Base-by-base conservation (phyloP, 345 rosid genomes). In the Citrus unshiu region DNA sequence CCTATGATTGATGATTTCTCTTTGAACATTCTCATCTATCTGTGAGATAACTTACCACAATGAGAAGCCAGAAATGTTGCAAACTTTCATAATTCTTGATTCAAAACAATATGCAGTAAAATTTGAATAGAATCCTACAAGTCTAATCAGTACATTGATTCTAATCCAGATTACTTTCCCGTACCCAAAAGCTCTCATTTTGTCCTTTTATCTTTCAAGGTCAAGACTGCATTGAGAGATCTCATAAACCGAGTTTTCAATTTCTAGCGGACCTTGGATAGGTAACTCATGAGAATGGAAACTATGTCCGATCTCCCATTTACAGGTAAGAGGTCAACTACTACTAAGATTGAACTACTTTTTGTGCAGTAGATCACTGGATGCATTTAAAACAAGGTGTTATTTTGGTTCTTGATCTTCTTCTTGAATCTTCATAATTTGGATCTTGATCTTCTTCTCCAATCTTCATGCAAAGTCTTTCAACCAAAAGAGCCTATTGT, bases 1-100 rank as follows among this genome's bases (percentile, higher is more conserved):
- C 79, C 99, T 88, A 86, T 96, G 99, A 79, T 96, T 96, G 58
- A 93, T 94, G 37, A 96, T 96, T 76, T 96, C 98, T 79, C 99
- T 89, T 77, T 84, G 92, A 76, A 96, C 99, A 86, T 93, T 94
- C 64, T 83, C 98, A 82, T 96, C 99, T 79, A 96, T 96, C 99
- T 96, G 97, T 82, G 76, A 72, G 62, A 61, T 32, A 72, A 9
- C 30, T 32, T 25, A 79, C 43, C 40, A 64, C 43, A 64, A 70
- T 49, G 68, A 81, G 40, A 73, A 72, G 70, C 29, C 39, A 76
- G 19, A 27, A 70, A 49, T 68, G 12, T 22, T 34, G 14, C 46
- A 62, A 39, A 68, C 7, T 56, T 40, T 16, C 19, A 13, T 43
- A 64, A 60, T 10, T 73, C 62, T 57, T 18, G 61, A 67, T 21